Evolutionary conservation across 2,329 filamentous ascomycete genomes (phyloP).

Genomic region (Fusarium metavorans): DNA sequence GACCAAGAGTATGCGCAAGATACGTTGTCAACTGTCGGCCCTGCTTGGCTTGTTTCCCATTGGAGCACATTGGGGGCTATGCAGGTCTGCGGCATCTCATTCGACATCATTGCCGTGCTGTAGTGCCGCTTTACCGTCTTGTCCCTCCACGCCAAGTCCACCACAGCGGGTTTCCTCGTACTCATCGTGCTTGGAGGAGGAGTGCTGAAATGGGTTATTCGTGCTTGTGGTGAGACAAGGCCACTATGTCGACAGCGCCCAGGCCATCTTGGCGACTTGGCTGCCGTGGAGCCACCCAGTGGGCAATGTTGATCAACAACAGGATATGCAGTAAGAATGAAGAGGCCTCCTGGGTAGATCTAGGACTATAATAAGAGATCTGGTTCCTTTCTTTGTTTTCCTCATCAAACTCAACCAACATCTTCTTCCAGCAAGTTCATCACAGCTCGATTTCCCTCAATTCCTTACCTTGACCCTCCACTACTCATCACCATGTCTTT

Average conservation of each 20-base stretch:
- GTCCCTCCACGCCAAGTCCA: neutral
- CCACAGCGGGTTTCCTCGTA: neutral
- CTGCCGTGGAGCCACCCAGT: neutral
- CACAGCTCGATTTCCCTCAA: neutral
- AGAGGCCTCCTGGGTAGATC: neutral
- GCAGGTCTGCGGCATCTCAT: neutral
- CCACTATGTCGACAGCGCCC: neutral
- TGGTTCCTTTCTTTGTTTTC: neutral
- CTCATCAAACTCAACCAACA: neutral
- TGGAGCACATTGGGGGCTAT: neutral
- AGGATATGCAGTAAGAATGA: neutral
- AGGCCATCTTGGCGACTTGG: neutral
- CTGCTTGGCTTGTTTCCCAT: neutral
- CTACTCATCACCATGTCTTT: conserved; percentile 48
- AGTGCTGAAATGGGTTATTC: neutral
- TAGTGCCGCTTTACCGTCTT: conserved; percentile 5
- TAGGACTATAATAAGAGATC: neutral
- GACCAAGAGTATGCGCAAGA: neutral
- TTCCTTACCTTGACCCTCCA: neutral
- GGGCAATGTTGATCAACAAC: neutral
- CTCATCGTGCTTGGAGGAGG: neutral
- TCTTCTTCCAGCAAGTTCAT: neutral
- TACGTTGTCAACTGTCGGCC: neutral
- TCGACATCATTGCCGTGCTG: neutral
- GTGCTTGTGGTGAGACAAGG: neutral